These are phyloP conservation scores for Cladobotryum protrusum DNA, from an alignment of 2,329 filamentous ascomycete genomes.

Conservation along the genomic window DNA sequence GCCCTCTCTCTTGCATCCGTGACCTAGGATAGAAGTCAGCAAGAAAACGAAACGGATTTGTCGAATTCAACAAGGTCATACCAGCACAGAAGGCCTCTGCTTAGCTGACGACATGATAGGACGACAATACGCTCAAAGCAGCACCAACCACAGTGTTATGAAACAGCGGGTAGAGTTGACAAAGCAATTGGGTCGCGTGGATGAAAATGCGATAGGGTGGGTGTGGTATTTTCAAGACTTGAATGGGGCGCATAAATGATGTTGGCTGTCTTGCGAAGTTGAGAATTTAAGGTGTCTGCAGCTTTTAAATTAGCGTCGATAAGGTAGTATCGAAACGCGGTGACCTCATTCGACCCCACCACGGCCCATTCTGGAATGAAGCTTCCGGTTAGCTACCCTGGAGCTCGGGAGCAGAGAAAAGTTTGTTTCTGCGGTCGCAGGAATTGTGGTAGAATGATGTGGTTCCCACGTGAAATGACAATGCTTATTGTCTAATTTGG, in stretches of 20 bases:
- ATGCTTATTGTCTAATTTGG: too few species aligned
- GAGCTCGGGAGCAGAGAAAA: too few species aligned
- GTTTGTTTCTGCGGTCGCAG: too few species aligned
- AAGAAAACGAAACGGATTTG: constrained; percentile 4
- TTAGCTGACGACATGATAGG: constrained; percentile 40
- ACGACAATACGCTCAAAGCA: not conserved
- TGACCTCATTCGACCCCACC: constrained; percentile 26
- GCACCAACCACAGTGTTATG: not conserved
- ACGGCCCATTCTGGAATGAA: not conserved
- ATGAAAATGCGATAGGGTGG: not conserved
- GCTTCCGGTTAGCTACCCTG: too few species aligned
- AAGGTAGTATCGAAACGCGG: not conserved
- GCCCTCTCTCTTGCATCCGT: constrained; percentile 34
- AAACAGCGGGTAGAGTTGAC: too few species aligned
- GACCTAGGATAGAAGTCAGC: constrained; percentile 23
- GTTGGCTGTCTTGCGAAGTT: constrained; percentile 6
- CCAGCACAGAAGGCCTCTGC: constrained; percentile 56
- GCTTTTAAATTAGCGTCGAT: constrained; percentile 14
- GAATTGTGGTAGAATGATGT: too few species aligned
- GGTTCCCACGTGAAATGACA: too few species aligned
- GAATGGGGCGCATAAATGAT: not conserved
- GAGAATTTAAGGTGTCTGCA: constrained; percentile 9
- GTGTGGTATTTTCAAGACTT: not conserved
- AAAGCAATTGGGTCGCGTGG: not conserved
- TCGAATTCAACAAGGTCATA: constrained; percentile 27